A percentile compares a stretch with the other conserved stretches of the same genome.
Conservation (phyloP, 352 stramenopile species). For the Paralagenidium karlingii region DNA sequence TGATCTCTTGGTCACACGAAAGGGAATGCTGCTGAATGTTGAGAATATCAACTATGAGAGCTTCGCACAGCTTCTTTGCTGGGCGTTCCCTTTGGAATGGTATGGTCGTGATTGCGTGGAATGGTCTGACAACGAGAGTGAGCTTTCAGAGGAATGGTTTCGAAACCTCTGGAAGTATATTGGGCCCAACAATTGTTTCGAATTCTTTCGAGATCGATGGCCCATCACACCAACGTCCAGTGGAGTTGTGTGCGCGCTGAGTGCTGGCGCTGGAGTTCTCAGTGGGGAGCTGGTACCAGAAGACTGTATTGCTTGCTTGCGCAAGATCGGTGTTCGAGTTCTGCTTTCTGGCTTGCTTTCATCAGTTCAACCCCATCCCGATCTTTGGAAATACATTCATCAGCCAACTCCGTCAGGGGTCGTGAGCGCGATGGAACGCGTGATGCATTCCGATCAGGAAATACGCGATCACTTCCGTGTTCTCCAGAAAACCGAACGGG, state of each 20-base stretch:
- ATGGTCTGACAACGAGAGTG: constrained; percentile 12
- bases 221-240: constrained; percentile 48
- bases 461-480: no score
- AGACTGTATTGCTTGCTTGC: constrained; percentile 19
- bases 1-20: constrained; percentile 19
- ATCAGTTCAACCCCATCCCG: constrained; percentile 26
- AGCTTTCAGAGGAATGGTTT: constrained; percentile 42
- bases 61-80: constrained; percentile 37
- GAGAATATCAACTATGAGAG: constrained; percentile 27
- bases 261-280: constrained; percentile 25
- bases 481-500: no score
- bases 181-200: constrained; percentile 23
- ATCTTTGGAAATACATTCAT: constrained; percentile 65
- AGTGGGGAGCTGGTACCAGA: constrained; percentile 36
- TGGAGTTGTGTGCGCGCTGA: constrained; percentile 22
- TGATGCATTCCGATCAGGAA: no score
- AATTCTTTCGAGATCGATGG: constrained; percentile 45
- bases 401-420: constrained; percentile 45
- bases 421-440: no score
- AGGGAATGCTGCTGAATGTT: constrained; percentile 33
- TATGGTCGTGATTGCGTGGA: constrained; percentile 15
- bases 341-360: constrained; percentile 42
- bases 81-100: constrained; percentile 34
- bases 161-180: constrained; percentile 48
- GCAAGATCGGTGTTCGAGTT: constrained; percentile 28